Base-by-base conservation (phyloP, 2,329 filamentous ascomycete genomes). In the Talaromyces sp. region DNA sequence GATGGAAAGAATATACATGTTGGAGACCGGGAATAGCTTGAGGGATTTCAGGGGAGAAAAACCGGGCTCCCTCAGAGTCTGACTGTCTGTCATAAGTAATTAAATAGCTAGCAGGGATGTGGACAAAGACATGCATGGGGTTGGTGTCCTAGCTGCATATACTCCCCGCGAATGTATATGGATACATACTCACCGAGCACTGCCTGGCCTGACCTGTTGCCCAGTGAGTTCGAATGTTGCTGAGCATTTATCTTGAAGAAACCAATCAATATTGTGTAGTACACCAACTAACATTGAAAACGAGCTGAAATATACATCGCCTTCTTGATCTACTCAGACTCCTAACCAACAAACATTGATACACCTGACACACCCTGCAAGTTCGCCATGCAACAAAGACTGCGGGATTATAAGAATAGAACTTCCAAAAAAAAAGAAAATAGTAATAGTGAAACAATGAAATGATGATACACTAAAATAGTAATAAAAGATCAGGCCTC, bases 401-500 rank as follows among this genome's bases (percentile, higher is more conserved):
- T 33, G 31, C 31, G 31, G 23, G 23, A 23, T 23, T 23, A 23
- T 23, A 7, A 36, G 4, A 36, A 36, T 36, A 14, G 14, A 16
- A 12, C 12, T 23, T 36, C 14, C 34, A 36, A 36, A 12, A n/a
- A 33, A 33, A 9, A 33, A 23, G 1, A 23, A 23, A 40, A 7
- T n/a, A 40, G n/a, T n/a, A 40, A 40, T n/a, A 40, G n/a, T 40
- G 6, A n/a, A n/a, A 40, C 33, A 36, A 36, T 36, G 4, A 16
- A 36, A 36, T 36, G 14, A 40, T 40, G n/a, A n/a, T 40, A 40
- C 4, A 34, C 10, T 34, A 34, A 12, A 23, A 23, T 23, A 23
- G 23, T 23, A 23, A 23, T 23, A 23, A 23, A 23, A 40, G n/a
- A 16, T 40, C 36, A 40, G 14, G 36, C 76, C 58, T 79, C 90